phyloP scores from a whole-genome alignment of 768 basidiomycete species.

The Fistulinella prunicolor region DNA sequence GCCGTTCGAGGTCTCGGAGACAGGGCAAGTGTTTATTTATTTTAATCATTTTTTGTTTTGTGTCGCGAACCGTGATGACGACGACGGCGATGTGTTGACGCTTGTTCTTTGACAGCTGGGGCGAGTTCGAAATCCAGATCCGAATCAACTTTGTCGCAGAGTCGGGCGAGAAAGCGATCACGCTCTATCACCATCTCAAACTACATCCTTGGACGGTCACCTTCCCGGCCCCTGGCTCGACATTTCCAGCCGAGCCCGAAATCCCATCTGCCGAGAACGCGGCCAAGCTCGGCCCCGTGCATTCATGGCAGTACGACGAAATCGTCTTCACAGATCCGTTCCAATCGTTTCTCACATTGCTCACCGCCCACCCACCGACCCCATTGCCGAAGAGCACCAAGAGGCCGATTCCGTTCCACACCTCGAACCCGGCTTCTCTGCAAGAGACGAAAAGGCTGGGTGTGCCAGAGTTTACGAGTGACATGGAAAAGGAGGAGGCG shows the following conservation, averaged over 20 bases:
- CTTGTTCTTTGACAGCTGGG: constrained; percentile 69
- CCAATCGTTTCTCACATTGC: constrained; percentile 76
- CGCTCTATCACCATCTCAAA: constrained; percentile 90
- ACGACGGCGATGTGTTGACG: not conserved
- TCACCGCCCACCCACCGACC: constrained; percentile 81
- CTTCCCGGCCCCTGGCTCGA: constrained; percentile 14
- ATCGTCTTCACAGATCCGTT: constrained; percentile 95
- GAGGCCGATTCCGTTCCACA: constrained; percentile 70
- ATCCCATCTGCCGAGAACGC: constrained; percentile 67
- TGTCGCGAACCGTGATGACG: not conserved
- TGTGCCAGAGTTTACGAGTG: constrained; percentile 77
- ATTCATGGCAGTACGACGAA: constrained; percentile 99
- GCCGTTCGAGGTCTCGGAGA: constrained; percentile 94
- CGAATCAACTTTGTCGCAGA: constrained; percentile 87
- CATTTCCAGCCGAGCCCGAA: constrained; percentile 49
- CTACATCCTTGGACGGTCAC: constrained; percentile 82
- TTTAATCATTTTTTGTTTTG: not conserved
- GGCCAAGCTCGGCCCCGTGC: constrained; percentile 71
- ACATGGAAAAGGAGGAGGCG: constrained; percentile 86
- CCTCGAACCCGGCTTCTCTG: constrained; percentile 54
- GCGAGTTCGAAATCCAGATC: constrained; percentile 96
- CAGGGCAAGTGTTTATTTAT: constrained; percentile 55
- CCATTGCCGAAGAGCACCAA: constrained; percentile 61
- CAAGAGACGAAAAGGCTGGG: constrained; percentile 63
- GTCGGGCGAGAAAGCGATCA: constrained; percentile 86